Evolutionary conservation across 2,329 filamentous ascomycete genomes (phyloP).

Genomic region (Talaromyces rugulosus): DNA sequence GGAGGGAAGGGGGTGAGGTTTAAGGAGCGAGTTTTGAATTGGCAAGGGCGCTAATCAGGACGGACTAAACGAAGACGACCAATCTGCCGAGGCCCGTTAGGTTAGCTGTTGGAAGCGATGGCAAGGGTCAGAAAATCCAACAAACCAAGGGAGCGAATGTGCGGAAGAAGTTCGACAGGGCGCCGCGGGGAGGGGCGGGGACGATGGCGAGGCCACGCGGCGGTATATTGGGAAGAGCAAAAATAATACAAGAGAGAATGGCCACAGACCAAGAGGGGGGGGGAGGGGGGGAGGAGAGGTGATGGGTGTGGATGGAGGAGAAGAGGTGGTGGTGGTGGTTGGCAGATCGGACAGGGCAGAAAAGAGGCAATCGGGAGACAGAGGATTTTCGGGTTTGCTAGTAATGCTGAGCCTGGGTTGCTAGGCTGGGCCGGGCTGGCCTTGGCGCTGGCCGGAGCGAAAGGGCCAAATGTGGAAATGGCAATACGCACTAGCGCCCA

Average conservation of each 20-base stretch:
- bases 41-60: background rate
- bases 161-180: background rate
- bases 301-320: background rate
- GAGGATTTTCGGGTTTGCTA: background rate
- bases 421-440: background rate
- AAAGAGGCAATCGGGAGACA: background rate
- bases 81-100: background rate
- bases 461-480: slow-evolving; percentile 1
- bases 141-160: background rate
- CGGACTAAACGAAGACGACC: background rate
- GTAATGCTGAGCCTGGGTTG: background rate
- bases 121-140: background rate
- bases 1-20: background rate
- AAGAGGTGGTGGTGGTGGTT: background rate
- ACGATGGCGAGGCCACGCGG: background rate
- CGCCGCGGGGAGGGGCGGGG: slow-evolving; percentile 10
- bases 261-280: slow-evolving; percentile 14
- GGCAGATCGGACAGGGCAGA: background rate
- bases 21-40: background rate
- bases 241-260: background rate
- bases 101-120: background rate
- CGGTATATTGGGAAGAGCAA: background rate
- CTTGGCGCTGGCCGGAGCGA: background rate
- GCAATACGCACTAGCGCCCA: background rate
- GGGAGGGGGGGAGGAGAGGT: slow-evolving; percentile 10